Evolutionary conservation across 1,284 basidiomycete species (phyloP).

Genomic region (Ceratobasidium sp.): DNA sequence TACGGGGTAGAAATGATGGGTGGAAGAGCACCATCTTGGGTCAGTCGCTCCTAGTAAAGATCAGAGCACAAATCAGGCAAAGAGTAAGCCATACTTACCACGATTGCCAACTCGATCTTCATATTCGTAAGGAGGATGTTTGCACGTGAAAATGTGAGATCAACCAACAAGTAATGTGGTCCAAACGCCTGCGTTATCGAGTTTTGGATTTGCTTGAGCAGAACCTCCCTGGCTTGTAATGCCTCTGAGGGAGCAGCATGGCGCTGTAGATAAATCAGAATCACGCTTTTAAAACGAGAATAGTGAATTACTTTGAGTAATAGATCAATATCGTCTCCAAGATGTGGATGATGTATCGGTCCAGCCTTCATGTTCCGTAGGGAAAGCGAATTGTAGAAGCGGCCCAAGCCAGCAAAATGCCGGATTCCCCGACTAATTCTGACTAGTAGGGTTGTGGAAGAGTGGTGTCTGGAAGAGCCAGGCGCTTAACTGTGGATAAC

Average conservation of each 20-base stretch:
- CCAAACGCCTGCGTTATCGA: slow-evolving; percentile 34
- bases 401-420: background rate
- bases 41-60: slow-evolving; percentile 13
- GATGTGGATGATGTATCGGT: slow-evolving; percentile 42
- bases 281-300: background rate
- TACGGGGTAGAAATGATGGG: slow-evolving; percentile 43
- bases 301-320: slow-evolving; percentile 28
- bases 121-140: slow-evolving; percentile 37
- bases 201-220: slow-evolving; percentile 41
- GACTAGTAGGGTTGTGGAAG: background rate
- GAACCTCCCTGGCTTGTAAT: slow-evolving; percentile 27
- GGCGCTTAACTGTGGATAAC: slow-evolving; percentile 8
- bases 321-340: slow-evolving; percentile 37
- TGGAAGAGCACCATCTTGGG: slow-evolving; percentile 39
- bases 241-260: slow-evolving; percentile 44
- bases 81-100: background rate
- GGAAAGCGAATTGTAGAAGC: background rate
- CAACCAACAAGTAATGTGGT: slow-evolving; percentile 21
- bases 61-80: background rate
- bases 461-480: background rate
- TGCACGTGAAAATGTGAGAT: slow-evolving; percentile 29
- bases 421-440: slow-evolving; percentile 3
- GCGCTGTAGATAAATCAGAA: slow-evolving; percentile 27
- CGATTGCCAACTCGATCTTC: slow-evolving; percentile 39
- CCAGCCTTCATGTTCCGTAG: slow-evolving; percentile 41